Evolutionary conservation across 2,329 filamentous ascomycete genomes (phyloP), one percentile per base, ranked within the genome.

Genomic region (Nemania sp.): DNA sequence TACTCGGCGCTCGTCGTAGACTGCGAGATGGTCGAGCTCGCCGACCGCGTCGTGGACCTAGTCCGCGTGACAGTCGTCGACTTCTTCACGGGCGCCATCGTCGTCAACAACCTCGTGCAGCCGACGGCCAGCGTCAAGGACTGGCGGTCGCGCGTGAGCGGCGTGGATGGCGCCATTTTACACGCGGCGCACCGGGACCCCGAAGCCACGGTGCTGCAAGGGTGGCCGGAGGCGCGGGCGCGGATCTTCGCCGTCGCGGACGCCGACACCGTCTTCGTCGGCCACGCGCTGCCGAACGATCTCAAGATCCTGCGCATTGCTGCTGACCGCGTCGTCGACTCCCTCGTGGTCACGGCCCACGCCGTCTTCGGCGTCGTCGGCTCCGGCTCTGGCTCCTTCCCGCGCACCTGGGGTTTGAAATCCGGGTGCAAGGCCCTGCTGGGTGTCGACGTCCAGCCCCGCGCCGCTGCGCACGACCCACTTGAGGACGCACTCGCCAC

Each of bases 401-500:
- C 40, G 20, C 67, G 68, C 15, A 34, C 13, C 57, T 80, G 75
- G 75, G 67, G 69, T 2, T 68, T 83, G 46, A 76, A 77, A 57
- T 65, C 37, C 0, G 68, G 80, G 15, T 68, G 72, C 21, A 61
- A 65, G 15, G 72, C 73, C 3, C 66, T 81, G 6, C 63, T 81
- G 2, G 65, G 68, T 2, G 63, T 76, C 11, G 59, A 63, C 1
- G 77, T 82, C 15, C 77, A 77, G 57, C 60, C 75, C 25, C 65
- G 69, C 2, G 66, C 61, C 10, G 67, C 65, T 1, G 78, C 80
- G 1, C 81, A 83, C 51, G 76, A 81, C 67, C 77, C 77, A 48
- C 64, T 84, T 5, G 80, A 83, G 65, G 79, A 83, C 70, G 77
- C 80, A 0, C 74, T 80, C 35, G 81, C 82, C 0, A 73, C 78